These are phyloP conservation scores for Carpinus fangiana DNA, from an alignment of 306 rosid species.

Conservation along the genomic window DNA sequence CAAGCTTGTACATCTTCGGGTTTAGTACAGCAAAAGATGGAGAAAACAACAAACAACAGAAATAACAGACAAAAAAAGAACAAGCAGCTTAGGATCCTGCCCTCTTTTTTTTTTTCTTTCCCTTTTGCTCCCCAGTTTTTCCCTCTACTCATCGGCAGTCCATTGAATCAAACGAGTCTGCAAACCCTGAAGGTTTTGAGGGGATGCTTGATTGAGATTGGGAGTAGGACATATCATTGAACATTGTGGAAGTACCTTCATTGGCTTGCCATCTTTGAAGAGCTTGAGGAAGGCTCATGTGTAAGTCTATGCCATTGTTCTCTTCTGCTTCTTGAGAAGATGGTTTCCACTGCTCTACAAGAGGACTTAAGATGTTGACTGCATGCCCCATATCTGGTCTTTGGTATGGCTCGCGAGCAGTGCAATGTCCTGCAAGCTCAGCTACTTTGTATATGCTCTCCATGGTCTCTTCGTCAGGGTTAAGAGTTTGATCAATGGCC, in stretches of 20 bases:
- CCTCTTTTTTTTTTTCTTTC: not conserved
- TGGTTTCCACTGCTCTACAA: constrained; percentile 86
- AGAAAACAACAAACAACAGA: constrained; percentile 29
- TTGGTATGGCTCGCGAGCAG: constrained; percentile 88
- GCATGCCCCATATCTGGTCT: constrained; percentile 96
- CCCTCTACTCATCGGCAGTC: constrained; percentile 62
- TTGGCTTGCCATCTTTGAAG: constrained; percentile 88
- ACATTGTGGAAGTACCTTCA: constrained; percentile 82
- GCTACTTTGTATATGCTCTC: constrained; percentile 82
- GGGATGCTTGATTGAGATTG: constrained; percentile 82
- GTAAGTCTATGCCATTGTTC: constrained; percentile 60
- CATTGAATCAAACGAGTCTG: constrained; percentile 66
- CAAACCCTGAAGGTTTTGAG: constrained; percentile 76
- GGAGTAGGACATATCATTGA: constrained; percentile 60
- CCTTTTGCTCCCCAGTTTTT: not conserved
- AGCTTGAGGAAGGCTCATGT: constrained; percentile 84
- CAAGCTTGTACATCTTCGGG: constrained; percentile 35
- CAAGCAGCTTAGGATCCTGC: constrained; percentile 31
- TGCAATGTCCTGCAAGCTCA: constrained; percentile 84
- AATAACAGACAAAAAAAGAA: constrained; percentile 32
- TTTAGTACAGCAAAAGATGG: constrained; percentile 27
- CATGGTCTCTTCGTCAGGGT: constrained; percentile 88
- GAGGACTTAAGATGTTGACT: constrained; percentile 73
- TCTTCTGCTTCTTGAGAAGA: constrained; percentile 63
- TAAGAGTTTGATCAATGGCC: constrained; percentile 67